phyloP scores from a whole-genome alignment of 306 rosid species.

The Quercus mongolica region DNA sequence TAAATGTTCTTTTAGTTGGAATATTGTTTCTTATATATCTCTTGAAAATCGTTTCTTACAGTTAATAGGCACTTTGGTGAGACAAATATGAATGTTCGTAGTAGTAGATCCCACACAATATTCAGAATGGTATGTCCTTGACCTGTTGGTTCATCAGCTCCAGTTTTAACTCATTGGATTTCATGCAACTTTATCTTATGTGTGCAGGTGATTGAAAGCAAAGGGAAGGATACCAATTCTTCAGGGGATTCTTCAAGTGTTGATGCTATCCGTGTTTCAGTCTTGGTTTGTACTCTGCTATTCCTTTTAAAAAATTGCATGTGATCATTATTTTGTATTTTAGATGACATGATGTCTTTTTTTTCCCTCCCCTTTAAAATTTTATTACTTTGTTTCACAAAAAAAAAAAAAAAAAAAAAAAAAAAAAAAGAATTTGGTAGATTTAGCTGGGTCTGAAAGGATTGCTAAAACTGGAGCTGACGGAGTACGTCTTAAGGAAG shows the following conservation, averaged over 20 bases:
- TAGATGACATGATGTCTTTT: neutral
- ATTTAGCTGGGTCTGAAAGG: constrained; percentile 95
- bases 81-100: constrained; percentile 89
- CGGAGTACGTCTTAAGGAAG: constrained; percentile 93
- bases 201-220: constrained; percentile 88
- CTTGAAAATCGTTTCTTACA: constrained; percentile 28
- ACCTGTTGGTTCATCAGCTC: neutral
- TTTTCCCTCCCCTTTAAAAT: neutral
- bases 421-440: constrained; percentile 73
- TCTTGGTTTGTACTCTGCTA: constrained; percentile 64
- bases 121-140: constrained; percentile 77
- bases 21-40: constrained; percentile 5
- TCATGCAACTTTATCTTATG: neutral
- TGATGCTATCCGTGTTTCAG: constrained; percentile 87
- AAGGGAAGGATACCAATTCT: constrained; percentile 58
- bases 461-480: constrained; percentile 98
- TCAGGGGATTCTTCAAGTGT: constrained; percentile 35
- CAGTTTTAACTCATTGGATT: neutral
- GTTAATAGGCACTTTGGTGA: constrained; percentile 95
- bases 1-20: neutral
- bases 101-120: constrained; percentile 97
- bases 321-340: neutral
- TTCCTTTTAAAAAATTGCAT: constrained; percentile 7
- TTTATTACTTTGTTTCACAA: neutral
- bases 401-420: constrained; percentile 21